Conservation (phyloP, 495 filamentous ascomycete genomes). For the Podospora tetraspora region DNA sequence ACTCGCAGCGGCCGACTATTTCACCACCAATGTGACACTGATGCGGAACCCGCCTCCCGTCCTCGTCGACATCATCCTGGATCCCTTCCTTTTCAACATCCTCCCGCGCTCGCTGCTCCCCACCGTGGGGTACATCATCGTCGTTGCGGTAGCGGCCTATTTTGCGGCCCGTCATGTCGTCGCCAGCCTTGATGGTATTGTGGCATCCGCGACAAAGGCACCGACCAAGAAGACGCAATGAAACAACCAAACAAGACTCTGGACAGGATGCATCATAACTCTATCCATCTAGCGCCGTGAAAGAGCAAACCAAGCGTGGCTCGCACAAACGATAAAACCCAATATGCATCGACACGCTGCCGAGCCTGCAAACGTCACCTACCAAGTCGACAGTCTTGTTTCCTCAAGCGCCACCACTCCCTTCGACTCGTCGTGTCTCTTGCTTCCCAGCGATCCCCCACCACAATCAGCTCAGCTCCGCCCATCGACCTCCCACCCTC, state of each 20-base stretch:
- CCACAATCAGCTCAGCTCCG: not conserved
- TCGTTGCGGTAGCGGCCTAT: slow-evolving; percentile 50
- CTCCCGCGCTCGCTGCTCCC: slow-evolving; percentile 65
- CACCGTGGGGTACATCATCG: slow-evolving; percentile 55
- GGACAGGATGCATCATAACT: not conserved
- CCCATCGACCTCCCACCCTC: not conserved
- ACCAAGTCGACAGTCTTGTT: slow-evolving; percentile 9
- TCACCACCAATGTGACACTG: slow-evolving; percentile 61
- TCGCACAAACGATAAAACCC: slow-evolving; percentile 3
- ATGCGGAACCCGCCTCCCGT: slow-evolving; percentile 75
- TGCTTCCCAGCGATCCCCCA: not conserved
- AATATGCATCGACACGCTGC: not conserved
- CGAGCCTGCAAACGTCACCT: not conserved
- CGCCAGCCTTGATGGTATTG: slow-evolving; percentile 26
- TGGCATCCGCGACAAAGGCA: not conserved
- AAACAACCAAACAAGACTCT: slow-evolving; percentile 1
- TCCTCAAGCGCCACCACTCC: not conserved
- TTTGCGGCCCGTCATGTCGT: slow-evolving; percentile 37
- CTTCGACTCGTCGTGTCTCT: not conserved
- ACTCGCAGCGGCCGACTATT: slow-evolving; percentile 76
- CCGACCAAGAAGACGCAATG: slow-evolving; percentile 35
- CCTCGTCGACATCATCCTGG: slow-evolving; percentile 79
- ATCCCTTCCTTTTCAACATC: slow-evolving; percentile 71
- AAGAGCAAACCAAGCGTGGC: not conserved
- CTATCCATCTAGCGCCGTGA: slow-evolving; percentile 7